A percentile compares a stretch with the other conserved stretches of the same genome.
Conservation (phyloP, 2,329 filamentous ascomycete species). For the Scytalidium lignicola region DNA sequence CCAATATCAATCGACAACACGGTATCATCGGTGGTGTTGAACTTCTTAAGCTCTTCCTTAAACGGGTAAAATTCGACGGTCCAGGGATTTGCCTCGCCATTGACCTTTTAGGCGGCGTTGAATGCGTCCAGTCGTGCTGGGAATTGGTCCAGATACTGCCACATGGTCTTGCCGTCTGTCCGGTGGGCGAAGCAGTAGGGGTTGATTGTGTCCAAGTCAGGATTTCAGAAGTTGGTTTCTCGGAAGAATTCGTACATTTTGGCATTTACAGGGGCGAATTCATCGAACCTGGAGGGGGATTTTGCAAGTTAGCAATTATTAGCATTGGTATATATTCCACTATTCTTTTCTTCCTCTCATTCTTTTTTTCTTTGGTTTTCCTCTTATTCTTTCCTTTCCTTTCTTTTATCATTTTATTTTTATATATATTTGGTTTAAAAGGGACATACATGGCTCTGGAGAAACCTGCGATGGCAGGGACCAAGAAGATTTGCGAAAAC, state of each 20-base stretch:
- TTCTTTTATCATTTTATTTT: too few relatives aligned
- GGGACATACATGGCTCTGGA: neutral
- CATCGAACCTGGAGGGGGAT: constrained; percentile 17
- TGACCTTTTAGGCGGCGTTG: constrained; percentile 23
- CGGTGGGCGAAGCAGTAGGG: constrained; percentile 24
- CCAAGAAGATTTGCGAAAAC: constrained; percentile 16
- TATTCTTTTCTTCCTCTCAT: too few relatives aligned
- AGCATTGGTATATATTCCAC: too few relatives aligned
- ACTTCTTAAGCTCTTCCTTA: constrained; percentile 11
- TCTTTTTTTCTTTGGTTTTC: too few relatives aligned
- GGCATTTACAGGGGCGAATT: constrained; percentile 10
- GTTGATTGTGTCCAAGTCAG: constrained; percentile 15
- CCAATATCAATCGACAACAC: constrained; percentile 19
- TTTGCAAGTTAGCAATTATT: too few relatives aligned
- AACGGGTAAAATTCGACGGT: constrained; percentile 19
- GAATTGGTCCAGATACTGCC: constrained; percentile 19
- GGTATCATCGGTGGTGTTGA: constrained; percentile 16
- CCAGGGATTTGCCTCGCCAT: constrained; percentile 7
- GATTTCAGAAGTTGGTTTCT: constrained; percentile 15
- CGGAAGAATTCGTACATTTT: constrained; percentile 19
- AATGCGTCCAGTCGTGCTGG: constrained; percentile 22
- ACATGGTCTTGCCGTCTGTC: constrained; percentile 20
- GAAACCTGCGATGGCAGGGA: neutral
- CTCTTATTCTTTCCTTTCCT: too few relatives aligned
- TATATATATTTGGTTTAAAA: too few relatives aligned